phyloP scores from a whole-genome alignment of 75 land plant species.

The Cryptomeria japonica region DNA sequence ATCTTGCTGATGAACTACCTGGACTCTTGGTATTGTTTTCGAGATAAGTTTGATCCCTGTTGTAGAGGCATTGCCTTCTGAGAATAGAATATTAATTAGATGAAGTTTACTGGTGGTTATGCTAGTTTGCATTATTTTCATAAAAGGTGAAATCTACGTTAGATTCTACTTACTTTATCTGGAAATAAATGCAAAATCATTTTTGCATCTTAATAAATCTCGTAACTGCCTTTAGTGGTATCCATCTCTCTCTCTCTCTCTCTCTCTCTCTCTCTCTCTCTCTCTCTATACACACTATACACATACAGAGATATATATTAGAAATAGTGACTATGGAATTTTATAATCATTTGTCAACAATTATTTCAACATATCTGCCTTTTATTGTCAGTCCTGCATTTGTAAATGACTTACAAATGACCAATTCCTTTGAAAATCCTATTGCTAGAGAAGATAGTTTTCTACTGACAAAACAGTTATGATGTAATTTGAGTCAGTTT shows the following conservation, averaged over 20 bases:
- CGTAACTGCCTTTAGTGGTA: no score
- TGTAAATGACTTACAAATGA: not conserved
- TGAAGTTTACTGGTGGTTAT: not conserved
- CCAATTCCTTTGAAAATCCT: not conserved
- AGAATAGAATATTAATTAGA: conserved; percentile 8
- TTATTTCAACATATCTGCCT: not conserved
- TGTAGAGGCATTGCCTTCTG: not conserved
- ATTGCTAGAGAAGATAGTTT: not conserved
- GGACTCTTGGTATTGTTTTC: not conserved
- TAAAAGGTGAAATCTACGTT: not conserved
- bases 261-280: no score
- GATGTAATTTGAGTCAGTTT: not conserved
- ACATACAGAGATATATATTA: no score
- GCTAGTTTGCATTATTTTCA: not conserved
- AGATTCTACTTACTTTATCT: not conserved
- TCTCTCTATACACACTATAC: no score
- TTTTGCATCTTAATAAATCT: no score
- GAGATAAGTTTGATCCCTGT: not conserved
- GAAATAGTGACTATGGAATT: no score
- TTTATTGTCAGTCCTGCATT: not conserved
- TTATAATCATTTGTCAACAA: not conserved
- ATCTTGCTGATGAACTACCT: not conserved
- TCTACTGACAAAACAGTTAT: not conserved
- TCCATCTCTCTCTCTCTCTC: no score
- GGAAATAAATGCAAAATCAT: not conserved